Evolutionary conservation across 371 early-diverging fungal genomes (phyloP).

Genomic region (Sporodiniella umbellata): DNA sequence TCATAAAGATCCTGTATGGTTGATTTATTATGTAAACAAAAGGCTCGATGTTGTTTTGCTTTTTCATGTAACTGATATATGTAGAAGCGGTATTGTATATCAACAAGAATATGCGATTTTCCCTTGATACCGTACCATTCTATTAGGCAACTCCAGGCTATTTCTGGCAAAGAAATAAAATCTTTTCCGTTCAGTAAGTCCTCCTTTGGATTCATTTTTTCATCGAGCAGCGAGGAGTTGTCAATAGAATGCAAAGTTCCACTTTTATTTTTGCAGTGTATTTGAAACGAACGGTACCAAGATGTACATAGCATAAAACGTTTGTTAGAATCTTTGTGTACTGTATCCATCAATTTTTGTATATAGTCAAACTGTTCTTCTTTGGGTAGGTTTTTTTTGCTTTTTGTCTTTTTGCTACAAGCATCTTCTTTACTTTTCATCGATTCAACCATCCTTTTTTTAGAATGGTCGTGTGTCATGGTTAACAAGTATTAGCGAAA

Average conservation of each 20-base stretch:
- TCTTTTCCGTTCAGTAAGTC: not conserved
- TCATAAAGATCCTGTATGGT: constrained; percentile 1
- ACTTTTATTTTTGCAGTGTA: not conserved
- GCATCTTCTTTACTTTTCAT: not conserved
- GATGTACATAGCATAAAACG: not conserved
- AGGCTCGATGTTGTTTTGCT: not conserved
- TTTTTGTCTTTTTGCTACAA: not conserved
- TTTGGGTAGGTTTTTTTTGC: not conserved
- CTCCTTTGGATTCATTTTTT: not conserved
- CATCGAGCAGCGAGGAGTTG: not conserved
- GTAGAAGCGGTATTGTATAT: not conserved
- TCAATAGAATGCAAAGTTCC: not conserved
- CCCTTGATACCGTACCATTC: not conserved
- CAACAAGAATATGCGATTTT: not conserved
- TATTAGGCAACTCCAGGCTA: constrained; percentile 1
- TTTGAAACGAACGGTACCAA: not conserved
- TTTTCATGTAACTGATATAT: not conserved
- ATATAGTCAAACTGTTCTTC: not conserved
- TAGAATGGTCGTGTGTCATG: not conserved
- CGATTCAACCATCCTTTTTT: not conserved
- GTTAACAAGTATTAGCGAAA: not conserved
- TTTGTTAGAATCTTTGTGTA: not conserved
- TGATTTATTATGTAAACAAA: constrained; percentile 3
- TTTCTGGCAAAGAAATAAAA: not conserved
- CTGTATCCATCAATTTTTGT: not conserved